Conservation (phyloP, 1,284 basidiomycete genomes). For the Trichosporon asahii region DNA sequence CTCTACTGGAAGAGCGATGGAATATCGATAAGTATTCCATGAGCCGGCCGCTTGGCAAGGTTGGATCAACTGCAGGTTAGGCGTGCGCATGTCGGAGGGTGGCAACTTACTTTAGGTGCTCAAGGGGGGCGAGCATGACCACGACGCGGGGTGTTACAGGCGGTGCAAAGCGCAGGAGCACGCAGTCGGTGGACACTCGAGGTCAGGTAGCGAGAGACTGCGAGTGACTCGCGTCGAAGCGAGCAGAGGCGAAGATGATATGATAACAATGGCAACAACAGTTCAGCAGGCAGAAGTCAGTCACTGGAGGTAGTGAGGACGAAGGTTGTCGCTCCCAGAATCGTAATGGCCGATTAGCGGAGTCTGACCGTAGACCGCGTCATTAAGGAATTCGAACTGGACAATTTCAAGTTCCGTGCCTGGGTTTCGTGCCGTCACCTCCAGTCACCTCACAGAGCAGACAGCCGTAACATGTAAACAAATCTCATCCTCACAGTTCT, state of each 20-base stretch:
- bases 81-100: background rate
- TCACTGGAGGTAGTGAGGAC: background rate
- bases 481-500: background rate
- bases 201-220: background rate
- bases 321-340: background rate
- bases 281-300: background rate
- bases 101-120: background rate
- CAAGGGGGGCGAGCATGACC: background rate
- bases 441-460: background rate
- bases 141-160: background rate
- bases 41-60: background rate
- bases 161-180: background rate
- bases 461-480: background rate
- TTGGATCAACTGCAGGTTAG: background rate
- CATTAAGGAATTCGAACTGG: background rate
- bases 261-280: background rate
- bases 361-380: background rate
- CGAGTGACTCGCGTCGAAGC: background rate
- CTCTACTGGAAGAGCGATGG: background rate
- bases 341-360: background rate
- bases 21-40: background rate
- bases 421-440: conserved; percentile 3
- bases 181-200: background rate
- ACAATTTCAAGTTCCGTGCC: background rate
- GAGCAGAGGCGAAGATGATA: background rate